Evolutionary conservation across 192 early-diverging fungal genomes (phyloP), one percentile per base, ranked within the genome.

Genomic region (Pilaira anomala): DNA sequence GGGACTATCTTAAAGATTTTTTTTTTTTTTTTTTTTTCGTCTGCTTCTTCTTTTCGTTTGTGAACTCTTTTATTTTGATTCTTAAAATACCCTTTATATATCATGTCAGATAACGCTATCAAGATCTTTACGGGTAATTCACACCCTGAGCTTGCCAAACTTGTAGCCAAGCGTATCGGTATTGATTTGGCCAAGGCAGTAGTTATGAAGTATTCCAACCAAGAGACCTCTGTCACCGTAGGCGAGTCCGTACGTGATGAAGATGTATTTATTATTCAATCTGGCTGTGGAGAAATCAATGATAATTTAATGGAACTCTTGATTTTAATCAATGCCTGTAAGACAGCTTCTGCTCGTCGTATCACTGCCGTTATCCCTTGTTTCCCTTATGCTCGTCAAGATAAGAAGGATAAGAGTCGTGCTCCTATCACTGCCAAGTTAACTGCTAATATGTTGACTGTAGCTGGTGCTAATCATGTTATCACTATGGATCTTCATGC

Each of bases 401-500:
- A 86, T 77, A 99, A 99, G 83, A 97, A 97, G 87, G 94, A 98
- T 79, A 98, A 97, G 85, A 86, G 87, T 41, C 89, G 97, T 76
- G 93, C 90, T 8, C 89, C 95, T 33, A 97, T 99, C 64, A 91
- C 95, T 28, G 94, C 94, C 60, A 99, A 99, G 76, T 76, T 98
- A 53, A 86, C 96, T 44, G 95, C 96, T 40, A 96, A 89, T 75
- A 96, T 97, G 88, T 80, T 99, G 42, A 87, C 84, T 0, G 93
- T 95, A 46, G 85, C 94, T 11, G 97, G 97, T 21, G 95, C 93
- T 2, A 93, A 99, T 78, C 97, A 99, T 80, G 84, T 99, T 41
- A 97, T 99, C 74, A 99, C 97, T 9, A 91, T 99, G 89, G 97
- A 99, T 63, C 78, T 98, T 59, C 97, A 98, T 69, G 90, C 91